Evolutionary conservation across 2,329 filamentous ascomycete species (phyloP), one percentile per base, ranked within the genome.

Genomic region (Aspergillus candidus): DNA sequence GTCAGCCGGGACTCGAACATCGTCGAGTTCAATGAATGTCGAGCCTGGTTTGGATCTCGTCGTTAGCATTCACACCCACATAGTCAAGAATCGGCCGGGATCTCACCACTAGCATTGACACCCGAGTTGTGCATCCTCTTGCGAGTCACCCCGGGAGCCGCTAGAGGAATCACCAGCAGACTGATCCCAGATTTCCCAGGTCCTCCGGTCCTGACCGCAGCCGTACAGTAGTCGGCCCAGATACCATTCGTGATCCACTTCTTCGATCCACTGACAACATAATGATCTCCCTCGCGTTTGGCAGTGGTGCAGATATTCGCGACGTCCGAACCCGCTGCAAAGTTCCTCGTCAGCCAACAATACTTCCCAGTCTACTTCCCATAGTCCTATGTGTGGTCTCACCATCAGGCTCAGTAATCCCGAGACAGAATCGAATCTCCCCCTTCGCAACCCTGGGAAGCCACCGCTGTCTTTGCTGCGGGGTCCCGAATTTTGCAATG

Each of bases 11-110:
- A 89, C 84, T 46, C 77, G 74, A 2, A 88, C 84, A 41, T 88
- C 82, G 51, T 87, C 83, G 2, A 89, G 72, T 59, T 86, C 82
- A 52, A 88, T 83, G 60, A 79, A 79, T 1, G 75, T 77, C 4
- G 76, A 72, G 1, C 69, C 74, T 55, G 27, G 38, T 32, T 32
- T 38, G 15, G 22, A 22, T 40, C 34, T 49, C 14, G 45, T 33
- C 36, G 17, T 3, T 14, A 30, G 11, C 7, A 36, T 7, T 8
- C 13, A 18, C 3, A 32, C 15, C 18, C 18, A 7, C 3, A 22
- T 17, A 31, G 22, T 32, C 1, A 4, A 3, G 3, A 34, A 11
- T 17, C 8, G n/a, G n/a, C 31, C 54, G 4, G 37, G 1, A 6
- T 57, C 54, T 47, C 70, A 58, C 80, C 80, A 33, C 80, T 82